These are phyloP conservation scores for Arctium minus DNA, from an alignment of 129 eudicot genomes.

Conservation along the genomic window DNA sequence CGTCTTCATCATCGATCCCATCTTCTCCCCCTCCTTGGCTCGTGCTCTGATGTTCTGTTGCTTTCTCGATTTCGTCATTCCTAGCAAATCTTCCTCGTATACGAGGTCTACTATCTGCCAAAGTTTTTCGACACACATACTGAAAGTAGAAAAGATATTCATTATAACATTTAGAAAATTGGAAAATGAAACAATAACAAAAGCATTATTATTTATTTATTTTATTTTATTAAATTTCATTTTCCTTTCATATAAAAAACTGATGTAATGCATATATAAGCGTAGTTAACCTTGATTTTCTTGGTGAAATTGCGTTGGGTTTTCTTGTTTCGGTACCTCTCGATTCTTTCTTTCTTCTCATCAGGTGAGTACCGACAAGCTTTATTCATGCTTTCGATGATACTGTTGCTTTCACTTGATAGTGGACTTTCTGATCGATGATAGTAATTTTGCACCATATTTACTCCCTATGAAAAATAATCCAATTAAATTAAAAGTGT, in stretches of 20 bases:
- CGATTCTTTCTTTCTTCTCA: slow-evolving; percentile 85
- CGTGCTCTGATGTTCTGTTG: slow-evolving; percentile 41
- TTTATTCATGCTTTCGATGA: slow-evolving; percentile 41
- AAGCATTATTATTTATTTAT: background rate
- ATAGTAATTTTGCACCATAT: slow-evolving; percentile 14
- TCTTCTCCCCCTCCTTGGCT: slow-evolving; percentile 36
- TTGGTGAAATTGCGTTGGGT: slow-evolving; percentile 85
- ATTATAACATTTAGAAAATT: background rate
- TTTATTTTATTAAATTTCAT: background rate
- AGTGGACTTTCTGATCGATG: slow-evolving; percentile 34
- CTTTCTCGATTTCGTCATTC: slow-evolving; percentile 69
- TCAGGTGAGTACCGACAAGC: slow-evolving; percentile 43
- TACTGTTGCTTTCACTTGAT: slow-evolving; percentile 38
- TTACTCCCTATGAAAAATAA: slow-evolving; percentile 7
- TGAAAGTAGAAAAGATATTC: slow-evolving; percentile 6
- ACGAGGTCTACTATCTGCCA: slow-evolving; percentile 93
- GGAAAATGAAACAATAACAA: background rate
- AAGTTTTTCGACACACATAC: slow-evolving; percentile 89
- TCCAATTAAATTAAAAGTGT: background rate
- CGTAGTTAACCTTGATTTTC: slow-evolving; percentile 69
- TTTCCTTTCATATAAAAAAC: too few relatives aligned
- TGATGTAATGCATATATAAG: background rate
- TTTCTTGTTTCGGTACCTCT: slow-evolving; percentile 81
- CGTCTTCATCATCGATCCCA: slow-evolving; percentile 45
- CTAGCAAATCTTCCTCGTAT: slow-evolving; percentile 85